A percentile compares a stretch with the other conserved stretches of the same genome.
Conservation (phyloP, 2,329 filamentous ascomycete genomes). For the Trichoderma lentiforme region DNA sequence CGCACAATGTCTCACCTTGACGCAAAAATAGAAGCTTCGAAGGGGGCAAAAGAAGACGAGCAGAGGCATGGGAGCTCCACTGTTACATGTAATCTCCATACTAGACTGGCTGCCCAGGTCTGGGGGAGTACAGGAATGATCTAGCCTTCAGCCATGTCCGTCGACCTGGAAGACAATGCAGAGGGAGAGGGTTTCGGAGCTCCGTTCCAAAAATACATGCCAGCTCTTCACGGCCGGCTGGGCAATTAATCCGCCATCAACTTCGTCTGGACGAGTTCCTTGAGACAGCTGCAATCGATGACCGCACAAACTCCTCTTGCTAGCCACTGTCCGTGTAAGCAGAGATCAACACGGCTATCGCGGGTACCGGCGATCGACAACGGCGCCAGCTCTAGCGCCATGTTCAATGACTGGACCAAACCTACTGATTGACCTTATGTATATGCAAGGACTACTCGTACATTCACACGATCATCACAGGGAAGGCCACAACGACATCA, state of each 20-base stretch:
- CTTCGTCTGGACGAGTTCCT: neutral
- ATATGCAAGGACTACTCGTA: neutral
- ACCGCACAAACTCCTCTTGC: neutral
- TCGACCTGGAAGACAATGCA: neutral
- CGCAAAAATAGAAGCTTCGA: constrained; percentile 2
- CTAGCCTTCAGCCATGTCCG: neutral
- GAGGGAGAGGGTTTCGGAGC: neutral
- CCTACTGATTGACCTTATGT: too few relatives aligned
- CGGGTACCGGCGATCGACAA: neutral
- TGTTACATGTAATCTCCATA: neutral
- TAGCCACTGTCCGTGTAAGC: neutral
- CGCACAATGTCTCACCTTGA: neutral
- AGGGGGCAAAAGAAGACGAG: neutral
- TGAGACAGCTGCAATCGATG: neutral
- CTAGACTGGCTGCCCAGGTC: neutral
- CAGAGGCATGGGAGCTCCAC: neutral
- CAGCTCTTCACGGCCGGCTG: neutral
- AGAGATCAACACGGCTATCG: neutral
- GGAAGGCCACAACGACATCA: neutral
- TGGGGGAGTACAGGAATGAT: neutral
- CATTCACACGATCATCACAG: neutral
- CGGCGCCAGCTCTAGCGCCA: neutral
- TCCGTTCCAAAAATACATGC: neutral
- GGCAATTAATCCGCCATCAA: neutral
- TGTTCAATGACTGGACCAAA: neutral